Evolutionary conservation across 768 basidiomycete genomes (phyloP), one percentile per base, ranked within the genome.

Genomic region (Suillus brevipes): DNA sequence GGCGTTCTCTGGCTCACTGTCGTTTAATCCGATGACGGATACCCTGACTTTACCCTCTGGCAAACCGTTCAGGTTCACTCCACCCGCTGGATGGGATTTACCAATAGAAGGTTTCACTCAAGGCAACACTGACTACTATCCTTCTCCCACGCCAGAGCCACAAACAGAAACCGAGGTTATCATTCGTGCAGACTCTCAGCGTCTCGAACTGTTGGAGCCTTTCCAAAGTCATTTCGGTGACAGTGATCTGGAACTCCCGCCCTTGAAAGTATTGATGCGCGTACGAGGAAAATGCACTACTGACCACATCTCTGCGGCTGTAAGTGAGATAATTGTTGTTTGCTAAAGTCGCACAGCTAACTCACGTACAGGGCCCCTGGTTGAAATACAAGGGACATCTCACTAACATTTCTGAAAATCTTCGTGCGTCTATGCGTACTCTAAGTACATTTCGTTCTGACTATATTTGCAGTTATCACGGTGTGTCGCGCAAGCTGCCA

Each of bases 211-310:
- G 8, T 82, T 99, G 28, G 84, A 91, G 71, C 94, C 97, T 4
- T 99, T 99, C 78, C 64, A 77, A 2, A 90, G 89, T 67, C 92
- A 87, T 72, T 97, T 98, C 73, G 83, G 81, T 18, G 66, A 77
- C 18, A 78, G 84, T 64, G 85, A 83, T 16, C 76, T 89, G 43
- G 97, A 99, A 79, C 81, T 99, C 18, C 90, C 94, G 10, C 70
- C 85, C 28, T 79, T 98, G 75, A 92, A 87, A 71, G 92, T 97
- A 60, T 77, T 99, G 59, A 87, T 99, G 85, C 82, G 95, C 37
- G 94, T 99, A 8, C 82, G 92, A 68, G 97, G 97, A n/a, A 99
- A 99, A 79, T 99, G 97, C 77, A 99, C 97, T 14, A 99, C 97
- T 20, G 97, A 99, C 73, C 97, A 99, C 74, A 99, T 99, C 64